phyloP scores from a whole-genome alignment of 805 yeast genomes.

The Candida patagonica region DNA sequence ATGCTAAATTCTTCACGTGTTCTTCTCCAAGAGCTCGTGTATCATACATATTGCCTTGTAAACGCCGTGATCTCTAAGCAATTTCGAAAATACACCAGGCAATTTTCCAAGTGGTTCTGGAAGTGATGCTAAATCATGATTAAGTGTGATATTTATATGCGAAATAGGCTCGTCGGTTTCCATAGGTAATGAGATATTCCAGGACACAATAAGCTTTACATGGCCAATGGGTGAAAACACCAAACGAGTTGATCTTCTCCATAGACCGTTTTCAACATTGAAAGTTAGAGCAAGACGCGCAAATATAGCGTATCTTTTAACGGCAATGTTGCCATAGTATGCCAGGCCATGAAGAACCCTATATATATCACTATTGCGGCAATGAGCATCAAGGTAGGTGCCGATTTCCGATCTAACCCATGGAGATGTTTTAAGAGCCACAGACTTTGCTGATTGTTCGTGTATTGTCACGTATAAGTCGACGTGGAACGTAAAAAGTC shows the following conservation, averaged over 20 bases:
- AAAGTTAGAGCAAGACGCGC: conserved; percentile 6
- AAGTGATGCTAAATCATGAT: neutral
- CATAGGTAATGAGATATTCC: conserved; percentile 1
- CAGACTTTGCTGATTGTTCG: conserved; percentile 1
- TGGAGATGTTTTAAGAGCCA: conserved; percentile 5
- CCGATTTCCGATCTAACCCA: conserved; percentile 13
- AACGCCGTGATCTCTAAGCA: conserved; percentile 8
- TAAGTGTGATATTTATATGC: neutral
- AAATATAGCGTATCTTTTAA: conserved; percentile 11
- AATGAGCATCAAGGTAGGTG: conserved; percentile 2
- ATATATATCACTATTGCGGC: conserved; percentile 2
- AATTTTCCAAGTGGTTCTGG: neutral
- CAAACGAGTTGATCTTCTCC: conserved; percentile 8
- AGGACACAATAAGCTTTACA: conserved; percentile 1
- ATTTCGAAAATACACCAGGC: conserved; percentile 4
- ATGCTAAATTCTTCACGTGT: neutral
- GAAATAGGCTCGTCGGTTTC: conserved; percentile 1
- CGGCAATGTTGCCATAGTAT: conserved; percentile 11
- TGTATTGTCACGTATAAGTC: conserved; percentile 3
- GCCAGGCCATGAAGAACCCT: conserved; percentile 14
- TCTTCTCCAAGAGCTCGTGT: conserved; percentile 5
- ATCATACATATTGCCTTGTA: conserved; percentile 7
- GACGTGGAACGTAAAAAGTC: conserved; percentile 6
- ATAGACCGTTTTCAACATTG: conserved; percentile 4
- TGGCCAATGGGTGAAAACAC: neutral